Evolutionary conservation across 108 stramenopile species (phyloP).

Genomic region (Nannochloropsis granulata): DNA sequence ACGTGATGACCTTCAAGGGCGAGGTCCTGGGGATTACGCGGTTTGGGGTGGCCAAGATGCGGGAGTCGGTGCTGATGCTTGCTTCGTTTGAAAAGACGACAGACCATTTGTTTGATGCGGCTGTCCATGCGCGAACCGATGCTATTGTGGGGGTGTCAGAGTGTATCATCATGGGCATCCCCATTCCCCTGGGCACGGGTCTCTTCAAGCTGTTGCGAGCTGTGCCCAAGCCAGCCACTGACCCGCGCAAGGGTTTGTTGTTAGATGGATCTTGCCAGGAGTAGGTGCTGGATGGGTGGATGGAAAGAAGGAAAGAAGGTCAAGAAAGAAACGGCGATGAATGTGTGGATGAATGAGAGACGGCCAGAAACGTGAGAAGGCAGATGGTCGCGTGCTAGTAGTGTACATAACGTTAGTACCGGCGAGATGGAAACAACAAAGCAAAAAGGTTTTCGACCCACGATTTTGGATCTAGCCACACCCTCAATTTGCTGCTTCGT

Average conservation of each 20-base stretch:
- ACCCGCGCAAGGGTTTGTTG: not conserved
- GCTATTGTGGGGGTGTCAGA: slow-evolving; percentile 92
- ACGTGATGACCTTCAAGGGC: slow-evolving; percentile 99
- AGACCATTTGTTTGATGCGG: slow-evolving; percentile 97
- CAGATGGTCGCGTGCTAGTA: not conserved
- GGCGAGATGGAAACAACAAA: not conserved
- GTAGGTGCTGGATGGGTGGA: not conserved
- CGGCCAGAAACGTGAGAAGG: not conserved
- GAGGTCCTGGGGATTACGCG: slow-evolving; percentile 90
- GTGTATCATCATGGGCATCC: slow-evolving; percentile 99
- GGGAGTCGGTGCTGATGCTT: slow-evolving; percentile 92
- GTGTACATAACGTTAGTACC: not conserved
- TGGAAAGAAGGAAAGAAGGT: not conserved
- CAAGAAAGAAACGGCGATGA: not conserved
- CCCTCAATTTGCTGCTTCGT: too few relatives aligned
- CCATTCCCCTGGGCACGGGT: slow-evolving; percentile 90
- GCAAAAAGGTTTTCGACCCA: not conserved
- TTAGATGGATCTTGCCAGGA: not conserved
- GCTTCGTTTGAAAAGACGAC: slow-evolving; percentile 99
- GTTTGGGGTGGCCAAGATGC: slow-evolving; percentile 96
- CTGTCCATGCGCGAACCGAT: slow-evolving; percentile 82
- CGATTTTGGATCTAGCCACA: too few relatives aligned
- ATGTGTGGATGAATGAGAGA: too few relatives aligned
- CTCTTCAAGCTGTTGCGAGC: slow-evolving; percentile 64
- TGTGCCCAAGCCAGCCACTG: slow-evolving; percentile 1